These are phyloP conservation scores for Candida odintsovae DNA, from an alignment of 805 yeast species.

Conservation along the genomic window DNA sequence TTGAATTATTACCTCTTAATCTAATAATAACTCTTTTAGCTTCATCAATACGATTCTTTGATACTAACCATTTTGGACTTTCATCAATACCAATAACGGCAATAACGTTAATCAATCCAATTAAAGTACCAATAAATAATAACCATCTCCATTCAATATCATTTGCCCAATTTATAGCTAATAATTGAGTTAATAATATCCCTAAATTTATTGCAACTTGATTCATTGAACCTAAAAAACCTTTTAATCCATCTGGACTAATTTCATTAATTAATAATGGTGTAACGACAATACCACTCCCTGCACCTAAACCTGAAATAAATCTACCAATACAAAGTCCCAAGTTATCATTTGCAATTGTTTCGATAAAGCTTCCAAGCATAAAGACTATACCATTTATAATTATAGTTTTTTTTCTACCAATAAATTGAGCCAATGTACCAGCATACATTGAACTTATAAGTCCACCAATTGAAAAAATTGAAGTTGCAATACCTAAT, in stretches of 20 bases:
- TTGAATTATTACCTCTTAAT: conserved; percentile 29
- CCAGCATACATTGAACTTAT: conserved; percentile 70
- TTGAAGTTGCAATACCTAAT: conserved; percentile 70
- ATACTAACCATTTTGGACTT: conserved; percentile 78
- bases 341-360: conserved; percentile 37
- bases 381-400: conserved; percentile 46
- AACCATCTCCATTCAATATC: conserved; percentile 67
- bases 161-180: conserved; percentile 67
- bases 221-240: conserved; percentile 82
- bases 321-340: conserved; percentile 62
- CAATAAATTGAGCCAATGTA: conserved; percentile 53
- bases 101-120: conserved; percentile 46
- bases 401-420: conserved; percentile 52
- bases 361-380: conserved; percentile 60
- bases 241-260: conserved; percentile 62
- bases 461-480: conserved; percentile 81
- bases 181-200: conserved; percentile 69
- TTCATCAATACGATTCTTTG: conserved; percentile 37
- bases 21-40: conserved; percentile 33
- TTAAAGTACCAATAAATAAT: conserved; percentile 50
- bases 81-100: conserved; percentile 49
- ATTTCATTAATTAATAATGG: conserved; percentile 80
- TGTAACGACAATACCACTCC: conserved; percentile 77
- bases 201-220: conserved; percentile 86
- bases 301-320: conserved; percentile 81